These are phyloP conservation scores for Cercis canadensis DNA, from an alignment of 306 rosid genomes.

Conservation along the genomic window DNA sequence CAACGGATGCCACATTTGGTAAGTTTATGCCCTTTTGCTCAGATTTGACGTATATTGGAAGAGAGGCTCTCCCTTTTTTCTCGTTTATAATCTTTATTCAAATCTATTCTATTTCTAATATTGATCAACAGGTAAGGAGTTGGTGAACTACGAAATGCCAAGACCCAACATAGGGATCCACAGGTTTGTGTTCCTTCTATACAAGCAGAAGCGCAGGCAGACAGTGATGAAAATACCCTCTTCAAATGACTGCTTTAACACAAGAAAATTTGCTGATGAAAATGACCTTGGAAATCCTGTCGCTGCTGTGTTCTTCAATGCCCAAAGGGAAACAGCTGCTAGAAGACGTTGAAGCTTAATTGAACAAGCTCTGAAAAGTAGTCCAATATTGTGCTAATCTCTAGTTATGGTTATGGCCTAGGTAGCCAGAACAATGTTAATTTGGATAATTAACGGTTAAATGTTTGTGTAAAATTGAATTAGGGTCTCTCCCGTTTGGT, in stretches of 20 bases:
- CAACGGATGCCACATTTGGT: conserved; percentile 85
- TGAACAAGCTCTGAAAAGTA: background rate
- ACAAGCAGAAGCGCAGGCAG: conserved; percentile 74
- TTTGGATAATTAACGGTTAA: no score
- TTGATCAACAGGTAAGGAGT: conserved; percentile 60
- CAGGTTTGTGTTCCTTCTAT: conserved; percentile 80
- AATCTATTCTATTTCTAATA: no score
- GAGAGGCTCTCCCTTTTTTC: background rate
- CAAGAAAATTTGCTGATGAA: conserved; percentile 61
- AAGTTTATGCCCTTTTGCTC: conserved; percentile 15
- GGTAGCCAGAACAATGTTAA: conserved; percentile 15
- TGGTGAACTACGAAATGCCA: conserved; percentile 78
- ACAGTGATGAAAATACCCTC: conserved; percentile 46
- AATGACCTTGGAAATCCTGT: conserved; percentile 82
- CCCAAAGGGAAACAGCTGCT: conserved; percentile 86
- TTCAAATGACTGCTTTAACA: conserved; percentile 65
- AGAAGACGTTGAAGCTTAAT: conserved; percentile 63
- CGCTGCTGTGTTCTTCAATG: conserved; percentile 89
- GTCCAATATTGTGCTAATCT: background rate
- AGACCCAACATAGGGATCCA: conserved; percentile 88
- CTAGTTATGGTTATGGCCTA: background rate
- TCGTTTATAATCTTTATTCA: no score
- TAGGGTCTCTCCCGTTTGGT: background rate
- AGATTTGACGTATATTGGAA: background rate
- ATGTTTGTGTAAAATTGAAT: no score